Conservation (phyloP, 495 filamentous ascomycete species). For the Penicillium mononematosum region DNA sequence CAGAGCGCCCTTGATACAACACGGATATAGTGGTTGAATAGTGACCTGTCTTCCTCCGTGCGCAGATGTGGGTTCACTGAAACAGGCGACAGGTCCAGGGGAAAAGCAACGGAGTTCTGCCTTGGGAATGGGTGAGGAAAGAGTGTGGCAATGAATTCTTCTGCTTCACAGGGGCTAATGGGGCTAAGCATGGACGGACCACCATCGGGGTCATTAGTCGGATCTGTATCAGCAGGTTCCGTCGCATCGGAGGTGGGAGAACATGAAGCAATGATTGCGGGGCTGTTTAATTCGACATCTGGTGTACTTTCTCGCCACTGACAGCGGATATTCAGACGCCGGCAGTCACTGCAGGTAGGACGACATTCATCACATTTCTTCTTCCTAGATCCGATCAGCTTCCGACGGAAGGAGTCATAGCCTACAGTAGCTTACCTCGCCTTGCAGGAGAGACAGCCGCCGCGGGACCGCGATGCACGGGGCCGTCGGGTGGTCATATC, state of each 20-base stretch:
- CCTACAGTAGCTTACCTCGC: constrained; percentile 21
- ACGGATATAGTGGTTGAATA: constrained; percentile 34
- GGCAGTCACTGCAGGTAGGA: constrained; percentile 31
- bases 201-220: constrained; percentile 18
- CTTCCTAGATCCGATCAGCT: constrained; percentile 19
- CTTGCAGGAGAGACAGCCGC: constrained; percentile 34
- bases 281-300: not conserved
- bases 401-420: not conserved
- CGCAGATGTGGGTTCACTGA: constrained; percentile 26
- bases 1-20: constrained; percentile 28
- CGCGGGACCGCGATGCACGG: constrained; percentile 30
- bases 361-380: constrained; percentile 32
- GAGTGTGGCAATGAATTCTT: constrained; percentile 26
- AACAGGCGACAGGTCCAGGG: constrained; percentile 5
- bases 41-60: constrained; percentile 27
- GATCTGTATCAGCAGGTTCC: constrained; percentile 5
- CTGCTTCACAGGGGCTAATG: constrained; percentile 15
- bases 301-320: constrained; percentile 17
- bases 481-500: constrained; percentile 18
- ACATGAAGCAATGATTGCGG: not conserved
- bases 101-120: not conserved
- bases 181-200: constrained; percentile 9
- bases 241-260: constrained; percentile 13
- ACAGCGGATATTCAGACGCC: constrained; percentile 28
- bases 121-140: constrained; percentile 22